Evolutionary conservation across 1,139 yeast species (phyloP).

Genomic region (Yamadazyma blattariae): DNA sequence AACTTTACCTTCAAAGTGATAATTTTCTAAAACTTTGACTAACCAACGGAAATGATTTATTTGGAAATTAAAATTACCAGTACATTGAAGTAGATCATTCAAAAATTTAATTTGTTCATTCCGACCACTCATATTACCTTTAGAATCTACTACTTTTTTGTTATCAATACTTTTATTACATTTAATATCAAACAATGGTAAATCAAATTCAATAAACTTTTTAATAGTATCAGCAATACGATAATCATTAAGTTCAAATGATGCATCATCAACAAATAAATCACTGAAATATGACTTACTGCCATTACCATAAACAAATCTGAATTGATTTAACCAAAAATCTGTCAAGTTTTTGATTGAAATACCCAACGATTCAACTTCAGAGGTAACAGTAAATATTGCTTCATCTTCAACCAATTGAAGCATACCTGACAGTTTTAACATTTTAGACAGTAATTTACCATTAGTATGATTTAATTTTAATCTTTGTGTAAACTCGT

Average conservation of each 20-base stretch:
- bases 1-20: constrained; percentile 12
- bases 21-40: constrained; percentile 19
- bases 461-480: background rate
- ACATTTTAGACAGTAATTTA: constrained; percentile 3
- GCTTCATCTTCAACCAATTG: constrained; percentile 5
- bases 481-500: constrained; percentile 5
- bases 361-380: constrained; percentile 3
- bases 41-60: constrained; percentile 22
- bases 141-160: background rate
- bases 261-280: constrained; percentile 4
- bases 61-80: constrained; percentile 16
- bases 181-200: background rate
- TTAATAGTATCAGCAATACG: constrained; percentile 1
- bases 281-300: constrained; percentile 1
- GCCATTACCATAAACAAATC: constrained; percentile 3
- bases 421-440: constrained; percentile 5
- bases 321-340: constrained; percentile 4
- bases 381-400: constrained; percentile 1
- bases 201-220: constrained; percentile 1
- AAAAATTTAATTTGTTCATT: background rate
- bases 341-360: background rate
- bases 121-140: background rate
- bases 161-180: background rate
- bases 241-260: constrained; percentile 3
- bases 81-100: background rate